Evolutionary conservation across 2,329 filamentous ascomycete species (phyloP).

Genomic region (Alternaria triticina): DNA sequence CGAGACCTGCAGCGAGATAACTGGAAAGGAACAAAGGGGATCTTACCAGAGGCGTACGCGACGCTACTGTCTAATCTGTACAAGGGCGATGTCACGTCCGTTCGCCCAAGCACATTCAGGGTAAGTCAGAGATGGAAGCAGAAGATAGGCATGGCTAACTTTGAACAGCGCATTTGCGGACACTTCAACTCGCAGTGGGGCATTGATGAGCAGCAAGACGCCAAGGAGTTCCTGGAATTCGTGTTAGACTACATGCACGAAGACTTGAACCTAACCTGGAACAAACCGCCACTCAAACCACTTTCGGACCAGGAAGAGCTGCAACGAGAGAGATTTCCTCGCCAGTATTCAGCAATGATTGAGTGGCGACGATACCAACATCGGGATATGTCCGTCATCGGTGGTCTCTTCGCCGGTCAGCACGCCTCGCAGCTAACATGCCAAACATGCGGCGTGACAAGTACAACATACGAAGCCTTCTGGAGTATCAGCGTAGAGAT

Average conservation of each 20-base stretch:
- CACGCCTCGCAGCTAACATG: conserved; percentile 68
- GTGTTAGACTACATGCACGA: conserved; percentile 81
- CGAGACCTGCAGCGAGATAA: conserved; percentile 64
- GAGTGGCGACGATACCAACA: conserved; percentile 77
- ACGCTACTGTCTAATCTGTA: conserved; percentile 67
- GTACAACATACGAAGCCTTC: conserved; percentile 72
- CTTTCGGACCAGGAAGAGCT: conserved; percentile 67
- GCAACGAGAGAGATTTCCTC: conserved; percentile 65
- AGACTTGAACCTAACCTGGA: conserved; percentile 77
- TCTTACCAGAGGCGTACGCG: conserved; percentile 67
- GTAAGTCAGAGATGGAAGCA: conserved; percentile 28
- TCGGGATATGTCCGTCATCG: conserved; percentile 76
- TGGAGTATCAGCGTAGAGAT: conserved; percentile 76
- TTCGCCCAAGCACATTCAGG: conserved; percentile 56
- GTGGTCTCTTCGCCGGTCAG: conserved; percentile 78
- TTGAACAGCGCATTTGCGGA: conserved; percentile 62
- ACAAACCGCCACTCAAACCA: conserved; percentile 62
- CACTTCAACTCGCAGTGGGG: conserved; percentile 72
- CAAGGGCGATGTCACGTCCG: conserved; percentile 62
- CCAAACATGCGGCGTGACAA: conserved; percentile 66
- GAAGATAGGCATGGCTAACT: conserved; percentile 21
- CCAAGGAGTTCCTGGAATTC: conserved; percentile 87
- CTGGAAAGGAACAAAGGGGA: conserved; percentile 71
- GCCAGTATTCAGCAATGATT: conserved; percentile 69
- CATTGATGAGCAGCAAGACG: conserved; percentile 82